phyloP scores from a whole-genome alignment of 768 basidiomycete species.

The Boletus insuetus region DNA sequence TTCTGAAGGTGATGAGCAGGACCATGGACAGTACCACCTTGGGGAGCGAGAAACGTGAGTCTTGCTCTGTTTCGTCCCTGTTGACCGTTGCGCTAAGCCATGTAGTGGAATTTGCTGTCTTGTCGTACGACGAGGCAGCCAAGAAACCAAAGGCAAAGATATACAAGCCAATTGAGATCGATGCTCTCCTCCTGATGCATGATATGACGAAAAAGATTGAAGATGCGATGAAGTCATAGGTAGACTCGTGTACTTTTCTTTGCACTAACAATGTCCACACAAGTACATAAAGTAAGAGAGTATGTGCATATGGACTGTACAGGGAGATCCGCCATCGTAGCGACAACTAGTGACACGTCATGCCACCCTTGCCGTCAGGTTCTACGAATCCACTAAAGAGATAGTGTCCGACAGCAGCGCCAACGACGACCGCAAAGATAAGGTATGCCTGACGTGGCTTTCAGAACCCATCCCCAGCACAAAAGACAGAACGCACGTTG shows the following conservation, averaged over 20 bases:
- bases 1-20: constrained; percentile 96
- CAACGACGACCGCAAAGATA: constrained; percentile 75
- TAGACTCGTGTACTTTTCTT: constrained; percentile 9
- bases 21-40: constrained; percentile 99
- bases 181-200: constrained; percentile 73
- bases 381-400: constrained; percentile 68
- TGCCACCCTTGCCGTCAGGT: constrained; percentile 63
- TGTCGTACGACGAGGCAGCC: constrained; percentile 77
- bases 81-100: neutral
- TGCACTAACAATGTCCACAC: neutral
- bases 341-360: constrained; percentile 69
- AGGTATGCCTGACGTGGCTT: constrained; percentile 66
- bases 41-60: constrained; percentile 92
- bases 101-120: constrained; percentile 92
- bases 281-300: neutral
- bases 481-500: constrained; percentile 56
- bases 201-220: constrained; percentile 87
- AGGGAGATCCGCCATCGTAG: neutral
- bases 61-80: constrained; percentile 21
- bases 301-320: neutral
- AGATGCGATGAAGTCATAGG: constrained; percentile 65
- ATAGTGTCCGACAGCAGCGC: constrained; percentile 82
- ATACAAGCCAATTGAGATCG: constrained; percentile 85
- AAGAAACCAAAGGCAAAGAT: constrained; percentile 88
- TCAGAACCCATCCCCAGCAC: neutral